These are phyloP conservation scores for Moniliophthora roreri DNA, from an alignment of 1,284 basidiomycete species.

Conservation along the genomic window DNA sequence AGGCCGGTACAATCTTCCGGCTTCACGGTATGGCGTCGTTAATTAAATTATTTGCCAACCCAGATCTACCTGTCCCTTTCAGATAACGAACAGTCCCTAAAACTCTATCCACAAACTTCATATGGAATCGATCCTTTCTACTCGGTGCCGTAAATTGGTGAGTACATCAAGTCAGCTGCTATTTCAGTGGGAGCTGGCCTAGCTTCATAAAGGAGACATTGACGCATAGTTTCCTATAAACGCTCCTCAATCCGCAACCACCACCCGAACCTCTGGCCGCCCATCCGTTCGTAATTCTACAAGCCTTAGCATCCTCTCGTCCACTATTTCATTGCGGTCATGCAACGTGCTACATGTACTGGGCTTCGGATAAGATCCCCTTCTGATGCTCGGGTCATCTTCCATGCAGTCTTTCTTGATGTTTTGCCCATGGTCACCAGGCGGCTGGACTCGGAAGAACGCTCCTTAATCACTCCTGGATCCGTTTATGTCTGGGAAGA, in stretches of 20 bases:
- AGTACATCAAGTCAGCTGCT: conserved; percentile 31
- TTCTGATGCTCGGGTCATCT: conserved; percentile 73
- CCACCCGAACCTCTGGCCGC: conserved; percentile 18
- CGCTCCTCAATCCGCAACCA: conserved; percentile 18
- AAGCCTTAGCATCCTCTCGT: conserved; percentile 17
- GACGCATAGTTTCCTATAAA: conserved; percentile 6
- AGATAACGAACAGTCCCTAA: conserved; percentile 35
- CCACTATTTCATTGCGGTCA: conserved; percentile 20
- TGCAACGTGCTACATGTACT: conserved; percentile 48
- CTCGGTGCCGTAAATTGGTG: conserved; percentile 34
- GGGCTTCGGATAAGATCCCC: conserved; percentile 54
- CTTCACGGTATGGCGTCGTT: not conserved
- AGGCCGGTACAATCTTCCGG: not conserved
- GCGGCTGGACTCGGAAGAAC: conserved; percentile 72
- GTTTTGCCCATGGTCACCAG: conserved; percentile 75
- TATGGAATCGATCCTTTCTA: conserved; percentile 27
- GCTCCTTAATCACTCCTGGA: conserved; percentile 60
- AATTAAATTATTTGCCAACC: not conserved
- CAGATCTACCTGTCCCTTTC: conserved; percentile 4
- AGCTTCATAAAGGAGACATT: conserved; percentile 25
- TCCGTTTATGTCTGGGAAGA: conserved; percentile 85
- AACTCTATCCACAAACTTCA: conserved; percentile 44
- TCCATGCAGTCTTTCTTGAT: conserved; percentile 68
- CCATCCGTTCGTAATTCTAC: too few species aligned
- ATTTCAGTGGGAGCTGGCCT: conserved; percentile 24